Percentiles rank a stretch among this genome's conserved stretches.
These are phyloP conservation scores for Stagonosporopsis tanaceti DNA, from an alignment of 2,329 filamentous ascomycete genomes.

Conservation along the genomic window DNA sequence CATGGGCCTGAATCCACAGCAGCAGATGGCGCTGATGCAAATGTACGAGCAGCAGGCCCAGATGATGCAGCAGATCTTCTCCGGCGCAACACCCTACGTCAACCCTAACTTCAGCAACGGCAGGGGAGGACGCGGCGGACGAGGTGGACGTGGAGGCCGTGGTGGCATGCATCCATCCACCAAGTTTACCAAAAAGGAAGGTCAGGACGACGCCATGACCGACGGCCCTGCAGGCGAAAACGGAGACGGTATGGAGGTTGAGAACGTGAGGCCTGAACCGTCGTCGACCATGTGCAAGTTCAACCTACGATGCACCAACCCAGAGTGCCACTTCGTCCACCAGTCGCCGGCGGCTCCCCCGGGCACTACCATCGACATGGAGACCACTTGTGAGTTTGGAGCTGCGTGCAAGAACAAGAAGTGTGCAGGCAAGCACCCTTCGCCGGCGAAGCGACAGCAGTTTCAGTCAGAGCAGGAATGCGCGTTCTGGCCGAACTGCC, in stretches of 20 bases:
- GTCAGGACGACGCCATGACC: conserved; percentile 49
- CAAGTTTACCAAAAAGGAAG: conserved; percentile 60
- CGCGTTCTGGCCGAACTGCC: conserved; percentile 91
- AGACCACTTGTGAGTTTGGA: conserved; percentile 82
- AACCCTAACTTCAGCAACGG: conserved; percentile 61
- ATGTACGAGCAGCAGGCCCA: conserved; percentile 87
- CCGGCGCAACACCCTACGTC: conserved; percentile 55
- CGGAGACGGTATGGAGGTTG: conserved; percentile 65
- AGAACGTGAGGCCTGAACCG: conserved; percentile 67
- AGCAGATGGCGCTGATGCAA: conserved; percentile 77
- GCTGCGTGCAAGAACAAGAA: conserved; percentile 96
- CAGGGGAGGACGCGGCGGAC: conserved; percentile 17
- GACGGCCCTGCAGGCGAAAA: conserved; percentile 49
- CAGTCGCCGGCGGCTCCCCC: conserved; percentile 90
- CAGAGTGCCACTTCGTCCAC: conserved; percentile 90
- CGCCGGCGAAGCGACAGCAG: conserved; percentile 79
- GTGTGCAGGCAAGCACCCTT: conserved; percentile 90
- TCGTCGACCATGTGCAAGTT: conserved; percentile 82
- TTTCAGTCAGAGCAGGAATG: conserved; percentile 87
- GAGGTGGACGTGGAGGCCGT: conserved; percentile 55
- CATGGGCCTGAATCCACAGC: conserved; percentile 65
- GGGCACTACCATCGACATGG: conserved; percentile 77
- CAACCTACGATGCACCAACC: conserved; percentile 87
- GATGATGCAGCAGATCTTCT: conserved; percentile 52
- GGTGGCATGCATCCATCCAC: conserved; percentile 65